Evolutionary conservation across 306 rosid genomes (phyloP).

Genomic region (Purshia tridentata): DNA sequence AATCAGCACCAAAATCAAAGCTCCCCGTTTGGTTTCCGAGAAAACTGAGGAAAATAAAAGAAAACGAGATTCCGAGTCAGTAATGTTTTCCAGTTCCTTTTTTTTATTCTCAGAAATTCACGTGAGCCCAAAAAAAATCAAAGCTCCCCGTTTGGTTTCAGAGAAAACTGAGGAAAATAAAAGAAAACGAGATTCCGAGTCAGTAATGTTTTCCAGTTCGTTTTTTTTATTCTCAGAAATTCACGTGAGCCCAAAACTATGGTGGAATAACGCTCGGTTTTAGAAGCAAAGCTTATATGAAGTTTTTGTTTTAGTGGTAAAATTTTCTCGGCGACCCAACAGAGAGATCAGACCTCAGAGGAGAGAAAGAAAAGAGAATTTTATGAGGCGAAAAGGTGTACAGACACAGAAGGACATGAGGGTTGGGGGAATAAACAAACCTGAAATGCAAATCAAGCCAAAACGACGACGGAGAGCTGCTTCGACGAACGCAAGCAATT

Average conservation of each 20-base stretch:
- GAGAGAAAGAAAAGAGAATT: neutral
- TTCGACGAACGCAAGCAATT: slow-evolving; percentile 7
- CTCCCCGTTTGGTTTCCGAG: neutral
- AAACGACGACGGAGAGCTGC: slow-evolving; percentile 30
- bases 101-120: neutral
- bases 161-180: neutral
- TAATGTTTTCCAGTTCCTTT: neutral
- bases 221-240: neutral
- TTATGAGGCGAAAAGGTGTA: neutral
- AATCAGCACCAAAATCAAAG: neutral
- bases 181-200: neutral
- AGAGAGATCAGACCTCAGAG: neutral
- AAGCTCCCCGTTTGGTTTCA: neutral
- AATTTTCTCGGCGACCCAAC: slow-evolving; percentile 6
- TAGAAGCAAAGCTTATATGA: neutral
- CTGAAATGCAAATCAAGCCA: slow-evolving; percentile 20
- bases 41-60: neutral
- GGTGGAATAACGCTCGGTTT: neutral
- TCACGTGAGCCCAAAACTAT: neutral
- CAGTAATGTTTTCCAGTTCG: neutral
- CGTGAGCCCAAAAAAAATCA: too few species aligned
- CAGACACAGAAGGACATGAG: neutral
- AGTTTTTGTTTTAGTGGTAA: neutral
- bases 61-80: neutral
- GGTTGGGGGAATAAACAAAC: slow-evolving; percentile 9